Percentiles rank a stretch among this genome's conserved stretches.
Evolutionary conservation across 2,329 filamentous ascomycete genomes (phyloP).

Genomic region (Aspergillus jensenii): DNA sequence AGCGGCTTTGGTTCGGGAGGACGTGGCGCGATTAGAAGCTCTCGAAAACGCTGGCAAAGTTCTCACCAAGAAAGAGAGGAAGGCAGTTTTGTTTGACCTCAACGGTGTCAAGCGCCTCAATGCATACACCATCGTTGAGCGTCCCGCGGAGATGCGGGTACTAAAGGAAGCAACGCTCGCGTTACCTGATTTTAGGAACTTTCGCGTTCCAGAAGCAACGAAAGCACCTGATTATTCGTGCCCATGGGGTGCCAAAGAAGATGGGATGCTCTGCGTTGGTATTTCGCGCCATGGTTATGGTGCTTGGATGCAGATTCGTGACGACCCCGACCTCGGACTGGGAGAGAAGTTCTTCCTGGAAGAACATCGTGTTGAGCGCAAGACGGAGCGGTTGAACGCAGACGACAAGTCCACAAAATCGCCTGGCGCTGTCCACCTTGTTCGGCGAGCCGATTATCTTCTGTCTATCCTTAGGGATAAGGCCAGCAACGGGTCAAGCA

Average conservation of each 20-base stretch:
- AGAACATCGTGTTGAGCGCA: constrained; percentile 97
- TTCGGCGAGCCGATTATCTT: constrained; percentile 90
- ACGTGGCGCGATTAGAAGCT: constrained; percentile 61
- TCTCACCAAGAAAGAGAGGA: constrained; percentile 94
- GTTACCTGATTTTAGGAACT: constrained; percentile 69
- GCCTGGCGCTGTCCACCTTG: constrained; percentile 94
- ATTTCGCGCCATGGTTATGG: constrained; percentile 94
- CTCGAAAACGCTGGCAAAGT: constrained; percentile 74
- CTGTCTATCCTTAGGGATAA: constrained; percentile 93
- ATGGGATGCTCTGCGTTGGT: constrained; percentile 94
- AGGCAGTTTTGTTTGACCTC: constrained; percentile 94
- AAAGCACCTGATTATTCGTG: constrained; percentile 91
- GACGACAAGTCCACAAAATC: constrained; percentile 66
- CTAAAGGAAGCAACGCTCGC: constrained; percentile 70
- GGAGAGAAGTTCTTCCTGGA: constrained; percentile 92
- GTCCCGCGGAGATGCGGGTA: constrained; percentile 83
- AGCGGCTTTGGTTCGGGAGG: constrained; percentile 70
- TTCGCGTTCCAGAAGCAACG: constrained; percentile 85
- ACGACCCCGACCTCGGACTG: constrained; percentile 83
- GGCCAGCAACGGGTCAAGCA: constrained; percentile 62
- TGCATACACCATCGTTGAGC: constrained; percentile 89
- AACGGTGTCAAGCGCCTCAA: constrained; percentile 92
- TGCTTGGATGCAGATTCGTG: constrained; percentile 90
- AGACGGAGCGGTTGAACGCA: constrained; percentile 76
- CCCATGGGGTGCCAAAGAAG: constrained; percentile 87